Base-by-base conservation (phyloP, 495 filamentous ascomycete species). In the Podospora fimiseda region DNA sequence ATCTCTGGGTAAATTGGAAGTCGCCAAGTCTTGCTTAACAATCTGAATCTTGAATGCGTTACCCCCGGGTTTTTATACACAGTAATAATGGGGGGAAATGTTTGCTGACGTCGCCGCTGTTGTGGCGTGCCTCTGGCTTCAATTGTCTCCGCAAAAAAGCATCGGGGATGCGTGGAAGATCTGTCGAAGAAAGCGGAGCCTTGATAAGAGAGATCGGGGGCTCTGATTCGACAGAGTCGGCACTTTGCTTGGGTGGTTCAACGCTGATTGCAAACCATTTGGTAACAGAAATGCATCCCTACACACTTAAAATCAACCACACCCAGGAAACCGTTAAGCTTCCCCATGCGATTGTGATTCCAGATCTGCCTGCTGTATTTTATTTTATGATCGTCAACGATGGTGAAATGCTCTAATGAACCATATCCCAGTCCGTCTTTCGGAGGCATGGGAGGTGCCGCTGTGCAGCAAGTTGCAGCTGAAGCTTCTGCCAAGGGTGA, bases 191-290 rank as follows among this genome's bases (percentile, higher is more conserved):
- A 23, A 45, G 14, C 37, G 55, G 41, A 13, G 41, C 2, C n/a
- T 15, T 54, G 56, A 59, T 59, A 59, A 59, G 56, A 41, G 43
- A 21, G 24, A 51, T 43, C 27, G 9, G 6, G 15, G n/a, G 5
- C 15, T 36, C 9, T 59, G 48, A 59, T 59, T 59, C 42, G 44
- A 24, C 44, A 30, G 21, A 30, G 51, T 33, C 51, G 33, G 13
- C 2, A 4, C 2, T 46, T 20, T 42, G 41, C 37, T 24, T 7
- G 39, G 14, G 46, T 36, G 11, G 14, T 22, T n/a, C 14, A 18
- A 15, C 44, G 44, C 18, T 30, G 9, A 54, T 13, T 36, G 51
- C 18, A 59, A 59, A 48, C 47, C 13, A 59, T 59, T 43, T 54
- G n/a, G 56, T 59, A 59, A 59, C 24, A 44, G 18, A 52, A 54